Evolutionary conservation across 257 asterid species (phyloP), one percentile per base, ranked within the genome.

Genomic region (Gardenia jasminoides): DNA sequence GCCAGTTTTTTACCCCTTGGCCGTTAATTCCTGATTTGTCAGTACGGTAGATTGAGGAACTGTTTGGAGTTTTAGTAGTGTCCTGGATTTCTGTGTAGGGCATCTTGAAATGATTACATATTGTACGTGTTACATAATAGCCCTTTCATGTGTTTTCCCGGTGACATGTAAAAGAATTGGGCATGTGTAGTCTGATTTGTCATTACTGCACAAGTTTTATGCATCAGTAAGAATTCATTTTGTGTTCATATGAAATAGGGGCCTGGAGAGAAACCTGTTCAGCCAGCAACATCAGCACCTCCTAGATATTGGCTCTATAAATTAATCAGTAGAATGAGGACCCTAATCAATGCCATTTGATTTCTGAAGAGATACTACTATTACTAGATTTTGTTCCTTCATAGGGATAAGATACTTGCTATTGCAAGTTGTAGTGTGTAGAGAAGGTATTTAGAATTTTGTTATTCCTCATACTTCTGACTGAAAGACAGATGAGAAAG

Each of bases 241-340:
- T 12, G 64, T 12, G 43, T 56, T 1, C 2, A 0, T 31, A n/a
- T n/a, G n/a, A 54, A 56, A 48, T 86, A 94, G 98, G 98, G 98
- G 4, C 97, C 98, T 0, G 91, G 85, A 73, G 94, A 89, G 68
- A 90, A 82, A 76, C 86, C 76, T 13, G 89, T 86, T 19, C 86
- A 87, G 20, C 82, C 90, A 4, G 82, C 90, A 6, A 87, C 92
- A 19, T 82, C 84, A 10, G 82, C 90, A n/a, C n/a, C 72, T 0
- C 76, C 96, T n/a, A n/a, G n/a, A n/a, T n/a, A n/a, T n/a, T n/a
- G n/a, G n/a, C n/a, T n/a, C n/a, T n/a, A n/a, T n/a, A n/a, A n/a
- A n/a, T n/a, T n/a, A n/a, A n/a, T n/a, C n/a, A n/a, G n/a, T n/a
- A n/a, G n/a, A n/a, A n/a, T n/a, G n/a, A n/a, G n/a, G n/a, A n/a